These are phyloP conservation scores for Mallotus nudiflorus DNA, from an alignment of 345 rosid genomes.

Conservation along the genomic window DNA sequence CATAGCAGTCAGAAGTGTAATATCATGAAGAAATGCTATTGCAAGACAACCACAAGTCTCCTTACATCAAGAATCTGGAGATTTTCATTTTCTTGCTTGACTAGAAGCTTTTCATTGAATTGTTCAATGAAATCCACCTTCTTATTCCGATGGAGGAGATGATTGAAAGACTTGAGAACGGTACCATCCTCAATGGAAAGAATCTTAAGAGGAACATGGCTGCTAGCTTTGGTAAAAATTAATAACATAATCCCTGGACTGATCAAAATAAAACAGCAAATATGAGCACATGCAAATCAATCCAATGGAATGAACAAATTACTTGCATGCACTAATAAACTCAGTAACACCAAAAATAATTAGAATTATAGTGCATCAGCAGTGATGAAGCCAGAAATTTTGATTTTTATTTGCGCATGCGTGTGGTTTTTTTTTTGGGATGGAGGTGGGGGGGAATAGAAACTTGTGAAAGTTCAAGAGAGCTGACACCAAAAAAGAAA, in stretches of 20 bases:
- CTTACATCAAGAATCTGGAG: conserved; percentile 91
- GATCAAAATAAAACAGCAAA: background rate
- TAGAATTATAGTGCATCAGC: too few species aligned
- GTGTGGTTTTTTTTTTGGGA: too few species aligned
- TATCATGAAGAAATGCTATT: background rate
- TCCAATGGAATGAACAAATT: background rate
- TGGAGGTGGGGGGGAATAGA: too few species aligned
- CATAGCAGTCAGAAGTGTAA: background rate
- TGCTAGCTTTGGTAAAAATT: conserved; percentile 69
- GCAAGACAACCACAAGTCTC: conserved; percentile 23
- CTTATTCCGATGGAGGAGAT: conserved; percentile 89
- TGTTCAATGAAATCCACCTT: conserved; percentile 98
- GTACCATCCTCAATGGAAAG: conserved; percentile 94
- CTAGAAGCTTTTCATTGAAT: conserved; percentile 96
- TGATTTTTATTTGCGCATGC: too few species aligned
- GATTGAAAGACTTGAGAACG: conserved; percentile 82
- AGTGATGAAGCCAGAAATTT: too few species aligned
- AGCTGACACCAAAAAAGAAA: too few species aligned
- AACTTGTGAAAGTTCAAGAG: too few species aligned
- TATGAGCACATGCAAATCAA: background rate
- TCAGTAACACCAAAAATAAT: too few species aligned
- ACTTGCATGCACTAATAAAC: background rate
- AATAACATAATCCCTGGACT: conserved; percentile 96
- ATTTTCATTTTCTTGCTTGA: conserved; percentile 94
- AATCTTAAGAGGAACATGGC: conserved; percentile 84